Conservation (phyloP, 2,329 filamentous ascomycete genomes). For the Colletotrichum tanaceti region DNA sequence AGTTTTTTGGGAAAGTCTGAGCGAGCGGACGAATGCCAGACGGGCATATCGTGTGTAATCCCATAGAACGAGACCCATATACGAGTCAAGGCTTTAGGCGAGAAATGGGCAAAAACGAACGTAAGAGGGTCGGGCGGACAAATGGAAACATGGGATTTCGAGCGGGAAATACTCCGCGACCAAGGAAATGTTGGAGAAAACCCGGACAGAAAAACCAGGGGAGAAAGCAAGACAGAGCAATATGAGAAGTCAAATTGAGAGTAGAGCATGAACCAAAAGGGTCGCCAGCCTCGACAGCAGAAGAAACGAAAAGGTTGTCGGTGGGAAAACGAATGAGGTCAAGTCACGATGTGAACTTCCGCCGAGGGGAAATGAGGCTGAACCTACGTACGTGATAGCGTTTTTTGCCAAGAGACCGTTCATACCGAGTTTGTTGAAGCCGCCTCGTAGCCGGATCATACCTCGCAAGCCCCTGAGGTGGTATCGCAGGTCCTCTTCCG, state of each 20-base stretch:
- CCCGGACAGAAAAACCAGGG: conserved; percentile 2
- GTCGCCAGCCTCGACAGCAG: not conserved
- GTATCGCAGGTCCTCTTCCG: conserved; percentile 54
- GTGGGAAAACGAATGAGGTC: not conserved
- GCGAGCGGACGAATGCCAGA: conserved; percentile 13
- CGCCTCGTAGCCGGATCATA: conserved; percentile 61
- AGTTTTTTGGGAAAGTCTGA: conserved; percentile 18
- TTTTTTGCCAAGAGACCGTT: conserved; percentile 61
- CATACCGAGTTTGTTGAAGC: conserved; percentile 58
- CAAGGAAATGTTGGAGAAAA: not conserved
- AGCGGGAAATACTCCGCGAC: conserved; percentile 34
- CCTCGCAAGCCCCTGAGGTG: conserved; percentile 61
- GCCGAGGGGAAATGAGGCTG: conserved; percentile 12
- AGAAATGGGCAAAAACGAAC: not conserved
- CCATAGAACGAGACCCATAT: conserved; percentile 27
- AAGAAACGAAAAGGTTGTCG: not conserved
- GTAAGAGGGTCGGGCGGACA: conserved; percentile 25
- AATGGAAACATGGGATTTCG: conserved; percentile 11
- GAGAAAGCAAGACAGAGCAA: conserved; percentile 40
- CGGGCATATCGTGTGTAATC: conserved; percentile 27
- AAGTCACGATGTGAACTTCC: too few species aligned
- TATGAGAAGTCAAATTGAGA: not conserved
- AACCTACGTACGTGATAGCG: conserved; percentile 57
- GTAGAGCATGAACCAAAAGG: too few species aligned
- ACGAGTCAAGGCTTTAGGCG: conserved; percentile 28